Base-by-base conservation (phyloP, 805 yeast species). In the Myxozyma neglecta region DNA sequence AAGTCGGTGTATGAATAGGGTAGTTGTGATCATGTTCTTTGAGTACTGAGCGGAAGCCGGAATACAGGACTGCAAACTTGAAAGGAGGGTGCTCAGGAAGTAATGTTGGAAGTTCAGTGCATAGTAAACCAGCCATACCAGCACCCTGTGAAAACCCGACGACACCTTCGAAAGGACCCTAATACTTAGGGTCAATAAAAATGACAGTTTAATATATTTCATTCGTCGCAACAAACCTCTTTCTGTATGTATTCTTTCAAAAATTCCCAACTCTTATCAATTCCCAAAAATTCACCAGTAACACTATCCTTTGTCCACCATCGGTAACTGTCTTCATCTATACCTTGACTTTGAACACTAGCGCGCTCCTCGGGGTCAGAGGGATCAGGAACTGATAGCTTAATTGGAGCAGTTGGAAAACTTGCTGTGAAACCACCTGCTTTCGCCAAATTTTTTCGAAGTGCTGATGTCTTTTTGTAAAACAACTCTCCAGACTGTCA, bases 121-220 rank as follows among this genome's bases (percentile, higher is more conserved):
- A 79, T 36, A 91, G 72, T 32, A 89, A 79, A 0, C 93, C 89
- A 0, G 90, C 86, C 40, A 93, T 76, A 1, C 94, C 96, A 6
- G 97, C 96, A 64, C 99, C 99, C 74, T 94, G 98, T 10, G 96
- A 87, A 73, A 93, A 93, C 0, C 97, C 98, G 48, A 94, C 75
- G 20, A 93, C 76, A 6, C 98, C 99, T 24, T 87, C 88, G 67
- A 90, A 89, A 1, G 97, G 97, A 0, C 90, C 90, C 49, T 89
- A 24, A n/a, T n/a, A 29, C 9, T 20, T 14, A 43, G 36, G 18
- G 13, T 16, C 18, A n/a, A 6, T 37, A 18, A 35, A n/a, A 14
- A n/a, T 11, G 16, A 16, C n/a, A 3, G 16, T 14, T 16, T 36
- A n/a, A 35, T 14, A 8, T 10, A 1, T 1, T 24, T 24, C 4